Percentiles rank a stretch among this genome's conserved stretches.
Conservation (phyloP, 1,284 basidiomycete species). For the Athelia sp. region DNA sequence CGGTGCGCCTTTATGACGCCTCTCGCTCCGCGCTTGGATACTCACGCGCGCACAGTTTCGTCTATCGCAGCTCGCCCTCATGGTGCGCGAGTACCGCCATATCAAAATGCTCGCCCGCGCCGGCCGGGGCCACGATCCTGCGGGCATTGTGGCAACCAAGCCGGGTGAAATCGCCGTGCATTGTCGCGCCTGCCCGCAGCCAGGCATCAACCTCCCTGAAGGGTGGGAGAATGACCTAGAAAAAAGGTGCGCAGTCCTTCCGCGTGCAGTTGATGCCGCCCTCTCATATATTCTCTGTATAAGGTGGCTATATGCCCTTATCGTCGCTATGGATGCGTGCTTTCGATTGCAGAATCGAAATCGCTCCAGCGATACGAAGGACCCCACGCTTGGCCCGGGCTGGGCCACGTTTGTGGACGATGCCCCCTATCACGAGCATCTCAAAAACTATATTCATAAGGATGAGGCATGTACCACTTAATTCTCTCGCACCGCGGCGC, state of each 20-base stretch:
- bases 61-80: constrained; percentile 10
- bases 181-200: constrained; percentile 20
- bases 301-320: constrained; percentile 2
- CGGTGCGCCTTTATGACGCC: neutral
- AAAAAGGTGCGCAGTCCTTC: neutral
- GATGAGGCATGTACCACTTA: constrained; percentile 15
- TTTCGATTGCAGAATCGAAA: constrained; percentile 14
- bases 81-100: constrained; percentile 12
- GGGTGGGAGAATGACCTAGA: constrained; percentile 11
- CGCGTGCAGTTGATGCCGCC: neutral
- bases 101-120: constrained; percentile 11
- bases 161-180: constrained; percentile 14
- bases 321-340: constrained; percentile 16
- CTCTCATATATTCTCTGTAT: constrained; percentile 9
- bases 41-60: constrained; percentile 4
- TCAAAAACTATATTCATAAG: constrained; percentile 8
- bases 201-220: constrained; percentile 16
- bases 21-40: neutral
- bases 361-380: constrained; percentile 5
- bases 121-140: constrained; percentile 12
- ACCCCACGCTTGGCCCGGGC: constrained; percentile 13
- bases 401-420: constrained; percentile 13
- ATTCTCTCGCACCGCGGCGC: constrained; percentile 9
- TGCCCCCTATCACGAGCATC: neutral
- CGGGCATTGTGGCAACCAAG: constrained; percentile 6